Conservation (phyloP, 2,329 filamentous ascomycete species). For the Scedosporium apiospermum region DNA sequence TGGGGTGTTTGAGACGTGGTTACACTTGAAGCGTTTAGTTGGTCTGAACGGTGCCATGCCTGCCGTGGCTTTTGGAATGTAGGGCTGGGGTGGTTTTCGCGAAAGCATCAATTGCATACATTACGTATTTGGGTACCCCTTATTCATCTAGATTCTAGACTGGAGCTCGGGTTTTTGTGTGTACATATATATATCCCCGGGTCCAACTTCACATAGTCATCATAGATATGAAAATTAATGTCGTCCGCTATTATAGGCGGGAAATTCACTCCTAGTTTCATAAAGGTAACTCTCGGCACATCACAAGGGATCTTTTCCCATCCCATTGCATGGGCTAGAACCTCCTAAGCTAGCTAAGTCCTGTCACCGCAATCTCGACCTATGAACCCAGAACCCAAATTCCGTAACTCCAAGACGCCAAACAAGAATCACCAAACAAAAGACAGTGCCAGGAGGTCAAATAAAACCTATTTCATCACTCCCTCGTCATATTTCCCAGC, state of each 20-base stretch:
- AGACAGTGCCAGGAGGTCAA: background rate
- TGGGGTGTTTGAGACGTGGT: conserved; percentile 53
- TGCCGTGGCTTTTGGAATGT: background rate
- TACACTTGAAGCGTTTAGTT: conserved; percentile 41
- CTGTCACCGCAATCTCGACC: too few species aligned
- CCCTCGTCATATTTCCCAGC: background rate
- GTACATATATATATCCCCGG: background rate
- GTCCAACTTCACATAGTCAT: background rate
- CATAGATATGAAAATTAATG: background rate
- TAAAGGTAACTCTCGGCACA: background rate
- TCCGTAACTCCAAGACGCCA: background rate
- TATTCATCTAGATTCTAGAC: background rate
- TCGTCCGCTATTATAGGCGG: background rate
- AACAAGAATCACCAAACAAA: background rate
- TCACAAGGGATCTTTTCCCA: background rate
- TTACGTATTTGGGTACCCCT: background rate
- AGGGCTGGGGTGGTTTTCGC: background rate
- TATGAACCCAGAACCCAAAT: too few species aligned
- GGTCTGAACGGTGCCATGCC: conserved; percentile 14
- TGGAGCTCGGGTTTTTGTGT: background rate
- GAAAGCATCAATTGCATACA: background rate
- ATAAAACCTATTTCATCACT: background rate
- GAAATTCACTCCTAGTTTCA: background rate
- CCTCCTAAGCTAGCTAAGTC: too few species aligned
- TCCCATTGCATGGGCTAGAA: background rate